A percentile compares a stretch with the other conserved stretches of the same genome.
These are phyloP conservation scores for Xylariales sp. DNA, from an alignment of 2,329 filamentous ascomycete species.

Conservation along the genomic window DNA sequence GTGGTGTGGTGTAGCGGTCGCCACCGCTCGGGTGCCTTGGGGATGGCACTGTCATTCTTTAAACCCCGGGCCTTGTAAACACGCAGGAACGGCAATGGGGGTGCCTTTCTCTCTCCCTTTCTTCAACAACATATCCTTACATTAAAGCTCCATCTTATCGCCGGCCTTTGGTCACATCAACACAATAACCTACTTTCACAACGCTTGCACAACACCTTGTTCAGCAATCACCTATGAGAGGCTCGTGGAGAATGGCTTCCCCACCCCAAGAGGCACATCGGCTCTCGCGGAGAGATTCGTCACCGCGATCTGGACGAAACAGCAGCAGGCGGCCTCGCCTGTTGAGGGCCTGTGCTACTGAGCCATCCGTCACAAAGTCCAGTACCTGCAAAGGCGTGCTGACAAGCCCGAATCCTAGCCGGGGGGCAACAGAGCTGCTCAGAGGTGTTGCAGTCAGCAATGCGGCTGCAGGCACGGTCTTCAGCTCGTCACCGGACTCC, in stretches of 20 bases:
- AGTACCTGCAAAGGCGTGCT: slow-evolving; percentile 48
- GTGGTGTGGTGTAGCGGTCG: slow-evolving; percentile 1
- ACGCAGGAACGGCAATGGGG: no score
- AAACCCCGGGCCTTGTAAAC: slow-evolving; percentile 4
- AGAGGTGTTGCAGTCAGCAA: slow-evolving; percentile 49
- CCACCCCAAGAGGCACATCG: slow-evolving; percentile 28
- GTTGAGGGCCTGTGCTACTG: slow-evolving; percentile 50
- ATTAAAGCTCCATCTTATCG: no score
- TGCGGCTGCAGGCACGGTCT: slow-evolving; percentile 29
- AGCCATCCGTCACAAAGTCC: slow-evolving; percentile 53
- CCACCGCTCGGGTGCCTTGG: not conserved
- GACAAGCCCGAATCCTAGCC: slow-evolving; percentile 41
- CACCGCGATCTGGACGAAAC: slow-evolving; percentile 27
- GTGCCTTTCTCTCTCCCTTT: no score
- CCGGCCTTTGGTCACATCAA: no score
- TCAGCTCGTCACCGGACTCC: slow-evolving; percentile 26
- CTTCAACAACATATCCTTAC: no score
- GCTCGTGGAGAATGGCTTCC: slow-evolving; percentile 29
- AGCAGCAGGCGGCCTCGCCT: slow-evolving; percentile 46
- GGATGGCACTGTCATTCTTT: not conserved
- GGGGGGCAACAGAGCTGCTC: slow-evolving; percentile 50
- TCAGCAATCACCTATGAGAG: not conserved
- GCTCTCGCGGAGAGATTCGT: slow-evolving; percentile 33
- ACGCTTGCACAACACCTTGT: no score
- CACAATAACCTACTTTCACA: no score